A percentile compares a stretch with the other conserved stretches of the same genome.
Conservation (phyloP, 2,329 filamentous ascomycete species). For the Plectosphaerella plurivora region DNA sequence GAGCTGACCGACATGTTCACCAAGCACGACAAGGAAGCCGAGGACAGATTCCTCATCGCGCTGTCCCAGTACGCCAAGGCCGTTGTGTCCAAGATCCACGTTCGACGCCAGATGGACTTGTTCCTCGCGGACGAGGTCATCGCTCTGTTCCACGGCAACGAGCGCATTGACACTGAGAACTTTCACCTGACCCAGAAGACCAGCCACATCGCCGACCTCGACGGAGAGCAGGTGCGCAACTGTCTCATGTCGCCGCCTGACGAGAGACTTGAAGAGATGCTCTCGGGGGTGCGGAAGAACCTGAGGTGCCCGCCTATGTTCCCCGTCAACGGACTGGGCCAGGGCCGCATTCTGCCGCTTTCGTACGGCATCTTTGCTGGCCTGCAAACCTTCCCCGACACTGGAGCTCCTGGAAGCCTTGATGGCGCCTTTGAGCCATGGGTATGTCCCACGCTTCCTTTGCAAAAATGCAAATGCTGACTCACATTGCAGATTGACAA, state of each 20-base stretch:
- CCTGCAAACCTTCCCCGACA: conserved; percentile 21
- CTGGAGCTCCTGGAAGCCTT: not conserved
- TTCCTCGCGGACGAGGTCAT: conserved; percentile 26
- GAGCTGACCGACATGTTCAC: conserved; percentile 26
- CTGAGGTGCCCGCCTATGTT: conserved; percentile 9
- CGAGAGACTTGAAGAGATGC: not conserved
- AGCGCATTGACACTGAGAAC: not conserved
- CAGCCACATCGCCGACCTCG: too few relatives aligned
- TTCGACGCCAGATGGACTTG: conserved; percentile 28
- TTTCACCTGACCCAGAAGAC: too few relatives aligned
- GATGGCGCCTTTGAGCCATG: conserved; percentile 22
- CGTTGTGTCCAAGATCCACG: conserved; percentile 28
- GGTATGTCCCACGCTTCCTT: conserved; percentile 17
- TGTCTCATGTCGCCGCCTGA: not conserved
- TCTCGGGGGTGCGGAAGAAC: not conserved
- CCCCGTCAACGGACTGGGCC: conserved; percentile 9
- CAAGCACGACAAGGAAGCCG: conserved; percentile 14
- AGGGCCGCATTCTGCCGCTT: conserved; percentile 18
- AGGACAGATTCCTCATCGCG: conserved; percentile 29
- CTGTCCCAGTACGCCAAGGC: conserved; percentile 30
- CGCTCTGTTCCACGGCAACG: conserved; percentile 27
- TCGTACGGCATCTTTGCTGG: conserved; percentile 32
- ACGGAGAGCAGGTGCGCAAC: too few relatives aligned
- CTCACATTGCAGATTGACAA: conserved; percentile 27
- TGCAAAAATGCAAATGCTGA: not conserved